Evolutionary conservation across 768 basidiomycete genomes (phyloP).

Genomic region (Hygrophorus russula): DNA sequence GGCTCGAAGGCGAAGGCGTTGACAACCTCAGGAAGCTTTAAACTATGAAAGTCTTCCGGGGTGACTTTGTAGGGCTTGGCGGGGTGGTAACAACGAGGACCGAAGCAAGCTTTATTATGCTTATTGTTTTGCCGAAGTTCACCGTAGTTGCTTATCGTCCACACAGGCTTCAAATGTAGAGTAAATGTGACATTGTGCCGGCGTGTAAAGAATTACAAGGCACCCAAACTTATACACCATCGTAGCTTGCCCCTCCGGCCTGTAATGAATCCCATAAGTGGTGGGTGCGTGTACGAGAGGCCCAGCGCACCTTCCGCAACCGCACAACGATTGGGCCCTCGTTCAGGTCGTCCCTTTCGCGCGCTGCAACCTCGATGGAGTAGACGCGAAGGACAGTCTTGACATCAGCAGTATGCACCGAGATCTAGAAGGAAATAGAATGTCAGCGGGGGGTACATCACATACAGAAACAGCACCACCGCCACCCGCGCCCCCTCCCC

Average conservation of each 20-base stretch:
- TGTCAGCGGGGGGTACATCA: background rate
- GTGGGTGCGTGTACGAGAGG: slow-evolving; percentile 4
- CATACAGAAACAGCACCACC: no score
- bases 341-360: slow-evolving; percentile 72
- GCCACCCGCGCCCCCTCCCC: no score
- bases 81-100: background rate
- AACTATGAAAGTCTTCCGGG: background rate
- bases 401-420: slow-evolving; percentile 84
- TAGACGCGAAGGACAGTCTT: slow-evolving; percentile 67
- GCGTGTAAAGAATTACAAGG: background rate
- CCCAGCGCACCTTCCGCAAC: slow-evolving; percentile 60
- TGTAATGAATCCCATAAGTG: slow-evolving; percentile 15
- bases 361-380: slow-evolving; percentile 84
- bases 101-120: background rate
- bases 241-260: slow-evolving; percentile 87
- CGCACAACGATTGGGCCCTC: slow-evolving; percentile 78
- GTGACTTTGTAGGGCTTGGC: background rate
- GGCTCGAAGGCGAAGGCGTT: slow-evolving; percentile 62
- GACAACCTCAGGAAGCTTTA: slow-evolving; percentile 40
- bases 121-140: background rate
- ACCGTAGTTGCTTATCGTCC: background rate
- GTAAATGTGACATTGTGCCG: background rate
- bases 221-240: slow-evolving; percentile 47
- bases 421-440: slow-evolving; percentile 47
- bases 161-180: background rate